Percentiles rank a stretch among this genome's conserved stretches.
phyloP scores from a whole-genome alignment of 2,329 filamentous ascomycete genomes.

The Penicillium sp. region DNA sequence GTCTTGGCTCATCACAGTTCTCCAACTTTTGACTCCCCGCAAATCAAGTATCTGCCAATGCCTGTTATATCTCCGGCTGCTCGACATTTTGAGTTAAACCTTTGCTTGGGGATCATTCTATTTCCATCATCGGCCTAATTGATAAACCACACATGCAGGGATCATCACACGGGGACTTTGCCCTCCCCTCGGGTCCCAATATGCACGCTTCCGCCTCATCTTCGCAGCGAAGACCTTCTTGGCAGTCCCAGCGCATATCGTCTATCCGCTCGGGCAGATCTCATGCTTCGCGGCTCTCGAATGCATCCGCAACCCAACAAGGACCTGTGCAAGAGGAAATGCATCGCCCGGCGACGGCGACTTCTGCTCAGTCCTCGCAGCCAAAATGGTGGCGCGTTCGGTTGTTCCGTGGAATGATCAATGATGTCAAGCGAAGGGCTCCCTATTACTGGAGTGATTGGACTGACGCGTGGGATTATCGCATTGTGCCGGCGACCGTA shows the following conservation, averaged over 20 bases:
- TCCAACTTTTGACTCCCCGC: conserved; percentile 16
- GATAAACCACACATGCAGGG: conserved; percentile 9
- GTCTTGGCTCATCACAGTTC: conserved; percentile 9
- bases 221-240: conserved; percentile 26
- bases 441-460: conserved; percentile 82
- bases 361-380: conserved; percentile 15
- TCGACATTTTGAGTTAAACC: neutral
- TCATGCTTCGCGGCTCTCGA: conserved; percentile 11
- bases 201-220: conserved; percentile 27
- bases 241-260: conserved; percentile 24
- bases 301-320: conserved; percentile 5
- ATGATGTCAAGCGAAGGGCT: conserved; percentile 69
- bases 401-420: conserved; percentile 74
- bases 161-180: conserved; percentile 21
- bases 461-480: conserved; percentile 85
- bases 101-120: neutral
- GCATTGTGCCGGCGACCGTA: conserved; percentile 79
- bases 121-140: neutral
- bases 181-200: conserved; percentile 24
- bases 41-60: conserved; percentile 4
- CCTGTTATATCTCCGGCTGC: neutral
- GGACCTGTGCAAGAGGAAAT: conserved; percentile 4
- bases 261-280: conserved; percentile 20
- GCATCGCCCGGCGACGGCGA: conserved; percentile 8
- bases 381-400: conserved; percentile 69